Conservation (phyloP, 2,329 filamentous ascomycete species). For the Aphanoascus verrucosus region DNA sequence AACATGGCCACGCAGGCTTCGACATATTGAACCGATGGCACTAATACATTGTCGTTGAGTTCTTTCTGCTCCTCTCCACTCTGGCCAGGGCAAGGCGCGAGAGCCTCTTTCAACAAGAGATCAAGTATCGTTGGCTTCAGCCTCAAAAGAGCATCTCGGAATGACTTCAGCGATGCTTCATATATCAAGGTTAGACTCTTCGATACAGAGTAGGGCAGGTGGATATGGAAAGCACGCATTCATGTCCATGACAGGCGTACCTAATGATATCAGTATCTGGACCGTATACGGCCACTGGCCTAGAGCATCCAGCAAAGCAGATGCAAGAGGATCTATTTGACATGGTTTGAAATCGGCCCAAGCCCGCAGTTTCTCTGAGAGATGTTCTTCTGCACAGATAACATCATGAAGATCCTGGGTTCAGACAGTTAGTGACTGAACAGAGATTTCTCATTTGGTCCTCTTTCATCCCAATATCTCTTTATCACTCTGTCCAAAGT, state of each 20-base stretch:
- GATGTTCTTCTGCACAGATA: conserved; percentile 18
- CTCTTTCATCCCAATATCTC: neutral
- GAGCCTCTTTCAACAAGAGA: conserved; percentile 25
- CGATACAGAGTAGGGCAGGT: neutral
- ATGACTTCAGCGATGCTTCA: conserved; percentile 21
- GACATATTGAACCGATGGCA: conserved; percentile 21
- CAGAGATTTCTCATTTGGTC: neutral
- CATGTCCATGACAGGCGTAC: conserved; percentile 25
- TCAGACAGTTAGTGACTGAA: neutral
- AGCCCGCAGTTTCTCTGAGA: conserved; percentile 29
- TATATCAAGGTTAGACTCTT: neutral
- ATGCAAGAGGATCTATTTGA: conserved; percentile 37
- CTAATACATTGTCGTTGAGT: neutral
- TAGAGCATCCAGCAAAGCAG: conserved; percentile 40
- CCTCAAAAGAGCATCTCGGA: conserved; percentile 27
- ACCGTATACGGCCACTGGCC: conserved; percentile 43
- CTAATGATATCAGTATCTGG: conserved; percentile 40
- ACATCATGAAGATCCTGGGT: conserved; percentile 26
- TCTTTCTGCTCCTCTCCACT: neutral
- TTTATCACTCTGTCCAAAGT: neutral
- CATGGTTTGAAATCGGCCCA: conserved; percentile 44
- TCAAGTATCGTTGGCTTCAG: conserved; percentile 29
- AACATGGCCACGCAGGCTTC: conserved; percentile 27
- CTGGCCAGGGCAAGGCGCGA: conserved; percentile 19
- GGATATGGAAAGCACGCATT: neutral